These are phyloP conservation scores for Suhomyces wounanorum DNA, from an alignment of 1,139 yeast species.

Conservation along the genomic window DNA sequence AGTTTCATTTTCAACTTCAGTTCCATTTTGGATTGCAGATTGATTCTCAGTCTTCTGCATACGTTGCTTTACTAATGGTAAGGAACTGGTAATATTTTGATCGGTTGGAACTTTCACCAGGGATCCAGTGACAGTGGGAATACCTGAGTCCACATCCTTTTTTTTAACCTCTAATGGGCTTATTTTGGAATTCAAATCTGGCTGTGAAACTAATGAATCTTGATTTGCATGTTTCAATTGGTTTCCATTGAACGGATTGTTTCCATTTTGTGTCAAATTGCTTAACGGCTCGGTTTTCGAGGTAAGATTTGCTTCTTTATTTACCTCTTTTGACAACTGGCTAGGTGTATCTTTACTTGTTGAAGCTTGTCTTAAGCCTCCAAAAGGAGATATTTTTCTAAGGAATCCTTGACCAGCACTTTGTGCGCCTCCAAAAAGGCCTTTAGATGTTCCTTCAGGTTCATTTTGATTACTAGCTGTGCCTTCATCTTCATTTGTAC, in stretches of 20 bases:
- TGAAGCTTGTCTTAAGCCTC: slow-evolving; percentile 9
- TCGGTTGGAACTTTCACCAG: not conserved
- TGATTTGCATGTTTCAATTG: not conserved
- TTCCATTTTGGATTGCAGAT: not conserved
- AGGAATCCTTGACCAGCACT: slow-evolving; percentile 15
- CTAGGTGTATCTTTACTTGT: slow-evolving; percentile 1
- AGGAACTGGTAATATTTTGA: not conserved
- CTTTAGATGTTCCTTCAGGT: slow-evolving; percentile 3
- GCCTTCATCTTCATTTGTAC: slow-evolving; percentile 1
- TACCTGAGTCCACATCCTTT: not conserved
- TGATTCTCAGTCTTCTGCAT: not conserved
- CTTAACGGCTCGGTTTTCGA: not conserved
- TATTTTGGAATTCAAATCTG: not conserved
- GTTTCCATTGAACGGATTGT: not conserved
- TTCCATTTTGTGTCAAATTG: not conserved
- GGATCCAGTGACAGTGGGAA: not conserved
- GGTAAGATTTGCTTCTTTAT: not conserved
- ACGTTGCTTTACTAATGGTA: slow-evolving; percentile 1
- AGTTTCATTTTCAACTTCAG: not conserved
- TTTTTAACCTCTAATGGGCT: not conserved
- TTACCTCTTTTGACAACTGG: not conserved
- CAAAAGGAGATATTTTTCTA: slow-evolving; percentile 20
- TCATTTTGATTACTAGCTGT: slow-evolving; percentile 3
- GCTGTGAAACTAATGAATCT: not conserved
- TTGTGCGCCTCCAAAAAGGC: slow-evolving; percentile 5